These are phyloP conservation scores for Pneumocystis canis DNA, from an alignment of 1,139 yeast species.

Conservation along the genomic window DNA sequence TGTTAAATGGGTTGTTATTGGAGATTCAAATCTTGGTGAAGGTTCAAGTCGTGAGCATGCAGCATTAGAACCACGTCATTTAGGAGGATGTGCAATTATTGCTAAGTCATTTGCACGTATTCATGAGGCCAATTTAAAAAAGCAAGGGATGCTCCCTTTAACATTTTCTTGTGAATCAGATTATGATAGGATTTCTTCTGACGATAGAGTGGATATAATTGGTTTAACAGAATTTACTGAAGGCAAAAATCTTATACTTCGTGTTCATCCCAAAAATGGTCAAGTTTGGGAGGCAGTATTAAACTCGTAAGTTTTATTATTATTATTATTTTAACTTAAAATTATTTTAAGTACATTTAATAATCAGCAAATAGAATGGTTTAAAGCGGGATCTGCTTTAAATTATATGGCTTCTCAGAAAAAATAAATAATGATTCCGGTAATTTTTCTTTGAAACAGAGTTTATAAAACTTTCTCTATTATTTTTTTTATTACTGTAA, in stretches of 20 bases:
- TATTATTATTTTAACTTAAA: neutral
- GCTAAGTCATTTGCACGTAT: constrained; percentile 97
- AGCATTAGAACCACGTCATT: constrained; percentile 97
- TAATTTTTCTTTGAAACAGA: neutral
- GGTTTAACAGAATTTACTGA: constrained; percentile 83
- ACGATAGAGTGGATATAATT: constrained; percentile 74
- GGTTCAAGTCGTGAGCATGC: constrained; percentile 99
- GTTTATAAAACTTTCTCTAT: neutral
- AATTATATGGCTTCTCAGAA: constrained; percentile 73
- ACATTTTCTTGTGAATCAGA: constrained; percentile 79
- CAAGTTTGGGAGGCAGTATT: constrained; percentile 74
- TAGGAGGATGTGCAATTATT: constrained; percentile 94
- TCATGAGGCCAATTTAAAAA: constrained; percentile 86
- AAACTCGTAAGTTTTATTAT: constrained; percentile 31
- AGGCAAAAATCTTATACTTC: constrained; percentile 75
- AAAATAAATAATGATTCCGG: constrained; percentile 11
- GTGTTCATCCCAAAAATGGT: constrained; percentile 83
- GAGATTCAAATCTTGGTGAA: constrained; percentile 99
- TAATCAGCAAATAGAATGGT: constrained; percentile 94
- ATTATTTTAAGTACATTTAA: constrained; percentile 54
- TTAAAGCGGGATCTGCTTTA: constrained; percentile 97
- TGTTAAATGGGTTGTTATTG: constrained; percentile 78
- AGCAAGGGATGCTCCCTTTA: constrained; percentile 95
- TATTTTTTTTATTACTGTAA: neutral
- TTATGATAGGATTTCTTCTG: constrained; percentile 86